Evolutionary conservation across 306 rosid species (phyloP).

Genomic region (Vachellia pachyceras): DNA sequence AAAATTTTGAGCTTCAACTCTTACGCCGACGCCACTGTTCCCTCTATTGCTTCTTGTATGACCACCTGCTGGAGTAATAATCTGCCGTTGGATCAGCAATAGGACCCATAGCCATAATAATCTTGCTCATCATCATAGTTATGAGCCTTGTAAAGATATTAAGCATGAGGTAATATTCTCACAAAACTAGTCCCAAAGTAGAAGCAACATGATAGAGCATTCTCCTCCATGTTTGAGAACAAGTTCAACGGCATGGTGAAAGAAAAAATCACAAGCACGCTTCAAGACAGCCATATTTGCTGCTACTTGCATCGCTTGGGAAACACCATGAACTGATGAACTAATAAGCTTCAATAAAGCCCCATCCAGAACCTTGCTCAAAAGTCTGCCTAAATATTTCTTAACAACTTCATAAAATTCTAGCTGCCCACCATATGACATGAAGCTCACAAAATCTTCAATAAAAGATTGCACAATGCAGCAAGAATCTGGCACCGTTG

Average conservation of each 20-base stretch:
- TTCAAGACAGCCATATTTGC: constrained; percentile 95
- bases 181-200: too few relatives aligned
- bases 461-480: constrained; percentile 92
- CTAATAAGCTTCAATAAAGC: constrained; percentile 81
- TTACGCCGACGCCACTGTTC: too few relatives aligned
- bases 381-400: constrained; percentile 84
- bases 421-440: constrained; percentile 96
- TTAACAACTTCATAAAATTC: constrained; percentile 93
- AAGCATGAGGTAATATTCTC: too few relatives aligned
- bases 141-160: too few relatives aligned
- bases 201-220: too few relatives aligned
- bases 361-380: constrained; percentile 83
- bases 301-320: constrained; percentile 97
- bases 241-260: constrained; percentile 98
- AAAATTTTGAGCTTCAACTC: too few relatives aligned
- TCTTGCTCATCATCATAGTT: too few relatives aligned
- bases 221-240: too few relatives aligned
- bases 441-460: constrained; percentile 98
- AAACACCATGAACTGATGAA: constrained; percentile 74
- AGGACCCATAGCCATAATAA: too few relatives aligned
- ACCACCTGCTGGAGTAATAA: too few relatives aligned
- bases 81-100: too few relatives aligned
- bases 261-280: constrained; percentile 97
- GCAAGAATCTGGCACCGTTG: constrained; percentile 97
- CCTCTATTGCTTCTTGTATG: too few relatives aligned